A percentile compares a stretch with the other conserved stretches of the same genome.
phyloP scores from a whole-genome alignment of 2,329 filamentous ascomycete species.

The Fusarium sp. region DNA sequence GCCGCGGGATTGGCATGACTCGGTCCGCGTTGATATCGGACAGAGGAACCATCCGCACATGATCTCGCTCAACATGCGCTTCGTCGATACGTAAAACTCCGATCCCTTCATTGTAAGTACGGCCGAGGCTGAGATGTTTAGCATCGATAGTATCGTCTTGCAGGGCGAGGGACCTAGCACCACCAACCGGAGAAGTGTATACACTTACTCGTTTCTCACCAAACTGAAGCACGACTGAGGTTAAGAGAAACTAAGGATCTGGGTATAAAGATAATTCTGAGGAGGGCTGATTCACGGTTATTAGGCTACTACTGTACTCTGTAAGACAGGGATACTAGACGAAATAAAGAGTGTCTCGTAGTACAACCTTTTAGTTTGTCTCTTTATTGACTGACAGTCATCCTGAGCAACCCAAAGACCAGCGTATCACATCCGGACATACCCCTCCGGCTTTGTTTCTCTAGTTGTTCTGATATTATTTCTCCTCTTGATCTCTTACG shows the following conservation, averaged over 20 bases:
- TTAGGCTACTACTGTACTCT: conserved; percentile 1
- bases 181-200: conserved; percentile 8
- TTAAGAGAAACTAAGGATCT: background rate
- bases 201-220: conserved; percentile 24
- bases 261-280: background rate
- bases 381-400: conserved; percentile 27
- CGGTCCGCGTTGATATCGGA: conserved; percentile 36
- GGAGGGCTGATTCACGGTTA: background rate
- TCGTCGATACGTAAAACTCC: conserved; percentile 26
- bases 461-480: conserved; percentile 2
- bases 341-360: conserved; percentile 23
- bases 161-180: background rate
- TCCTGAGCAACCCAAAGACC: conserved; percentile 4
- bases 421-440: conserved; percentile 24
- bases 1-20: conserved; percentile 25
- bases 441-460: conserved; percentile 18
- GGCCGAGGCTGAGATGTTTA: conserved; percentile 32
- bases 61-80: conserved; percentile 40
- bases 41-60: conserved; percentile 24
- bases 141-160: conserved; percentile 13
- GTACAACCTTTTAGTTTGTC: conserved; percentile 35
- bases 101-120: background rate
- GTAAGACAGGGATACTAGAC: conserved; percentile 21
- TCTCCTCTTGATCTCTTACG: background rate
- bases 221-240: conserved; percentile 27